Evolutionary conservation across 2,329 filamentous ascomycete genomes (phyloP), one percentile per base, ranked within the genome.

Genomic region (Monosporascus cannonballus): DNA sequence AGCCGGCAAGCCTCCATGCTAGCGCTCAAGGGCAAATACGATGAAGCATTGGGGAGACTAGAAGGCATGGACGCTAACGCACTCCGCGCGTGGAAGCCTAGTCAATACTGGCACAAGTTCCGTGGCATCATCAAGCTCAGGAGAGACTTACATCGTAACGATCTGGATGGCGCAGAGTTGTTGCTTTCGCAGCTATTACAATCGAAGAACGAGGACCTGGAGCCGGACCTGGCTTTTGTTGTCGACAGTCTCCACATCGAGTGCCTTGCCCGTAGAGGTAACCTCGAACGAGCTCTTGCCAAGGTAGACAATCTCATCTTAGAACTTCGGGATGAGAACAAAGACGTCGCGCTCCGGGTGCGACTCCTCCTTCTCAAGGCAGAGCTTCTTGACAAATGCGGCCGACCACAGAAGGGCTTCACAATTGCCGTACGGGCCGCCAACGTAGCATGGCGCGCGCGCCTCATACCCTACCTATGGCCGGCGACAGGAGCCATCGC

Each of bases 351-450:
- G 4, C 77, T 89, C 24, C 84, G 87, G 37, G 76, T 94, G 48
- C 81, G 83, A 27, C 76, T 95, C 0, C 78, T 96, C 15, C 77
- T 89, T 3, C 71, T 86, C 48, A 95, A 96, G 67, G 85, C 84
- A 1, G 76, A 81, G 5, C 76, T 96, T 3, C 83, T 90, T 52
- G 80, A 83, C 51, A 80, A 78, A 59, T 82, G 81, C 44, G 86
- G 86, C 2, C 81, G 86, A 3, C 80, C 90, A 0, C 81, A 89
- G 60, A 82, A 87, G 54, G 90, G 84, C 0, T 90, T 96, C 67
- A 90, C 87, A 2, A 77, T 92, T 5, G 84, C 84, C 4, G 76
- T 95, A 62, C 80, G 89, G 44, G 90, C 90, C 1, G 85, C 88
- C 3, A 86, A 80, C 63, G 81, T 90, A 18, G 86, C 89, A 0